Evolutionary conservation across 495 filamentous ascomycete genomes (phyloP), one percentile per base, ranked within the genome.

Genomic region (Talaromyces borbonicus): DNA sequence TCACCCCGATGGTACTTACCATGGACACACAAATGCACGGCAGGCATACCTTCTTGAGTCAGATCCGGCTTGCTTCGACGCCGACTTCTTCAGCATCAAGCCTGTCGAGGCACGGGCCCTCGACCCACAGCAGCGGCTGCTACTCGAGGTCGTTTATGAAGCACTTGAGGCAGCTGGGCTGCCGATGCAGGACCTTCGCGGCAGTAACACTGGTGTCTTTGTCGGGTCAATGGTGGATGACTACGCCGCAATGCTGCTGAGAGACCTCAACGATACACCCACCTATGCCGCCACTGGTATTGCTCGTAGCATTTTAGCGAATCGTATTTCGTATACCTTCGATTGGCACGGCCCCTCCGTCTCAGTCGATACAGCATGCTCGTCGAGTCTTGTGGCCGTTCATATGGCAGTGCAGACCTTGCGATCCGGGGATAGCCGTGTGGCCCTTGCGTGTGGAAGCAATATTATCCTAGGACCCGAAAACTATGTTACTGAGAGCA

Each of bases 111-210:
- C 73, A 9, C 12, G 11, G 11, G 26, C 26, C 26, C 72, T 75
- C 16, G 72, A 75, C 42, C 72, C 72, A 1, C 69, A 74, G 35
- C 71, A 74, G 25, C 59, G 70, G 3, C 52, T 81, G 11, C 56
- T 80, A 4, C 60, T 84, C 0, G 80, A 84, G 50, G 62, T 63
- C 0, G 71, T 74, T 12, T 84, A 81, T 38, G 79, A 84, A 48
- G 67, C 67, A 0, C 50, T 85, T 1, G 81, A 84, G 48, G 66
- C 67, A 31, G 73, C 62, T 2, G 74, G 72, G 4, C 50, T 69
- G 5, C 49, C 65, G 0, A 54, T 74, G 19, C 54, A 69, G 26
- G 43, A 44, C 1, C 46, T 78, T n/a, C 52, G 68, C 19, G 76
- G 75, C 6, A 66, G 68, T 1, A 54, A 74, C 26, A 78, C 74